Conservation (phyloP, 2,329 filamentous ascomycete species). For the Ceratocystiopsis minuta region DNA sequence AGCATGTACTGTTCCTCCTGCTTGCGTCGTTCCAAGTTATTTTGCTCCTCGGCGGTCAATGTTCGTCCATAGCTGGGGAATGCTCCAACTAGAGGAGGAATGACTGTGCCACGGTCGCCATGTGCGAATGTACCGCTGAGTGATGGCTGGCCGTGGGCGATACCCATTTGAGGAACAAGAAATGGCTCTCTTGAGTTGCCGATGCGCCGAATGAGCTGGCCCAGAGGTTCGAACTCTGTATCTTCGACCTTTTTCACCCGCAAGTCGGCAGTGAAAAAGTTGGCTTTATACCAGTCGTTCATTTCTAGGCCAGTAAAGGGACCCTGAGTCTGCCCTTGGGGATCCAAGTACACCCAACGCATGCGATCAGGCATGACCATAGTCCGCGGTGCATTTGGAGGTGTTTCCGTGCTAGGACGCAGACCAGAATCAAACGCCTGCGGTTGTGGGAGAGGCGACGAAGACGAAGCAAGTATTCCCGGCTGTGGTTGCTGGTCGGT, state of each 20-base stretch:
- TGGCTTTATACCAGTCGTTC: constrained; percentile 99
- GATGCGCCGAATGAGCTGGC: constrained; percentile 85
- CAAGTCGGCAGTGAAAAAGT: constrained; percentile 89
- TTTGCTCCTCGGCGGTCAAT: constrained; percentile 91
- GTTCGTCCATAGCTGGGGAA: constrained; percentile 96
- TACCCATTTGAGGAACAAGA: constrained; percentile 89
- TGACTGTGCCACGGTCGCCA: constrained; percentile 39
- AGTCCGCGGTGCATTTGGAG: constrained; percentile 44
- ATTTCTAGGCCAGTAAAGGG: constrained; percentile 95
- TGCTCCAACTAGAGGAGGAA: constrained; percentile 78
- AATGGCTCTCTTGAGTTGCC: constrained; percentile 96
- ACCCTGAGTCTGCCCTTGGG: constrained; percentile 78
- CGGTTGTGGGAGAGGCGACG: constrained; percentile 3
- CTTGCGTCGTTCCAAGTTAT: constrained; percentile 87
- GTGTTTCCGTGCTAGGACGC: constrained; percentile 31
- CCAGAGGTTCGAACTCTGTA: constrained; percentile 80
- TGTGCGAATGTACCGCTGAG: constrained; percentile 29
- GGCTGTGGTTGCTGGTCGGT: constrained; percentile 14
- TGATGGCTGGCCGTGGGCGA: constrained; percentile 64
- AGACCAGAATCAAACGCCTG: constrained; percentile 14
- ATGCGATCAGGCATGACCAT: constrained; percentile 99
- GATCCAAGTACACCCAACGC: constrained; percentile 96
- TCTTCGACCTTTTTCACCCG: constrained; percentile 93
- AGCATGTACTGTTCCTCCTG: constrained; percentile 96
- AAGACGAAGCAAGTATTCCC: constrained; percentile 3